Evolutionary conservation across 2,329 filamentous ascomycete species (phyloP).

Genomic region (Domatiomyces catenatus): DNA sequence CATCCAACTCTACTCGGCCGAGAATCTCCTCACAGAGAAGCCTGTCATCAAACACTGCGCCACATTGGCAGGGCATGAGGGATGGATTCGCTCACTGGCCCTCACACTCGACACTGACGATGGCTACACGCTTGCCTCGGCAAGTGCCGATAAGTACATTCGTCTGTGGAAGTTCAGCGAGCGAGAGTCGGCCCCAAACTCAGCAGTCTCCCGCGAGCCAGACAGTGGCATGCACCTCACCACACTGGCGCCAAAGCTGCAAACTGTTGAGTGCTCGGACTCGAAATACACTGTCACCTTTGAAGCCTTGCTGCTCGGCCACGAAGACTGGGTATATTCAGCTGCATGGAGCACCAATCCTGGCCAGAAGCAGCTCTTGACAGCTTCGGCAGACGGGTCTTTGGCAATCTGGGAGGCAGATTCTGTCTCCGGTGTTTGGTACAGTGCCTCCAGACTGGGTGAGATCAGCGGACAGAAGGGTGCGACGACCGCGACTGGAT

Average conservation of each 20-base stretch:
- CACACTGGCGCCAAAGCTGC: slow-evolving; percentile 76
- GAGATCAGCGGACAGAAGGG: slow-evolving; percentile 93
- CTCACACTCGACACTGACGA: slow-evolving; percentile 53
- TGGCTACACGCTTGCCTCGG: slow-evolving; percentile 74
- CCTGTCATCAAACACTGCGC: slow-evolving; percentile 54
- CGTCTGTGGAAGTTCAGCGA: slow-evolving; percentile 76
- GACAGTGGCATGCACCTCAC: slow-evolving; percentile 36
- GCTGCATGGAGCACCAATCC: slow-evolving; percentile 52
- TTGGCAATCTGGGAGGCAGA: slow-evolving; percentile 87
- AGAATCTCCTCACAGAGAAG: slow-evolving; percentile 28
- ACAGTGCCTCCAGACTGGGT: slow-evolving; percentile 69
- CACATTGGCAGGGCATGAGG: slow-evolving; percentile 76
- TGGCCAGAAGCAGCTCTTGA: slow-evolving; percentile 56
- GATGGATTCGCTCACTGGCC: slow-evolving; percentile 77
- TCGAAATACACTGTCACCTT: slow-evolving; percentile 71
- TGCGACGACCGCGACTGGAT: slow-evolving; percentile 89
- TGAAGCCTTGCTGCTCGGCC: slow-evolving; percentile 80
- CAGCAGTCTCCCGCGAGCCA: slow-evolving; percentile 39
- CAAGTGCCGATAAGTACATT: slow-evolving; percentile 95
- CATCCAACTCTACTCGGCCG: slow-evolving; percentile 60
- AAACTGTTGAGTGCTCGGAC: slow-evolving; percentile 49
- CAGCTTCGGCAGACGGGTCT: slow-evolving; percentile 89
- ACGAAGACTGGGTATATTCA: slow-evolving; percentile 97
- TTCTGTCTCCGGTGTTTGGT: slow-evolving; percentile 70
- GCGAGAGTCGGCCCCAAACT: slow-evolving; percentile 41